phyloP scores from a whole-genome alignment of 306 rosid species.

The Cajanus cajan region DNA sequence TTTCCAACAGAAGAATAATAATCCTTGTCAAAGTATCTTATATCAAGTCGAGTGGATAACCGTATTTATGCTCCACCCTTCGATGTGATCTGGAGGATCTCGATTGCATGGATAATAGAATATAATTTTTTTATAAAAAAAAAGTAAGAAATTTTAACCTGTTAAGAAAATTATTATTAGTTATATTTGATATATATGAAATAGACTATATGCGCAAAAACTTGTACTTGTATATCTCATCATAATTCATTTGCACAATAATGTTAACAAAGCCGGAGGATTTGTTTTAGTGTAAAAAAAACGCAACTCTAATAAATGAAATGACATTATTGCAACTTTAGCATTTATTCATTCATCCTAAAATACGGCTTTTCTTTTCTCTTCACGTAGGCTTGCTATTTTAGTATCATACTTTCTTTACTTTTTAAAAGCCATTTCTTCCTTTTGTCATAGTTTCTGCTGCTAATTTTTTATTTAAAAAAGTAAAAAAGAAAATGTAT shows the following conservation, averaged over 20 bases:
- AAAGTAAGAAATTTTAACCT: background rate
- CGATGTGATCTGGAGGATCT: background rate
- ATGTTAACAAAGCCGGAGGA: background rate
- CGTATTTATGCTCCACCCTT: slow-evolving; percentile 34
- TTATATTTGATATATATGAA: background rate
- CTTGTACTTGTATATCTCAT: too few relatives aligned
- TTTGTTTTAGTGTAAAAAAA: background rate
- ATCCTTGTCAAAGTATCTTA: background rate
- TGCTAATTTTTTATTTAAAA: background rate
- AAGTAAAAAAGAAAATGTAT: background rate
- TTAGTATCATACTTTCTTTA: slow-evolving; percentile 17
- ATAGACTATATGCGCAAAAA: too few relatives aligned
- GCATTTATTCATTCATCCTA: slow-evolving; percentile 15
- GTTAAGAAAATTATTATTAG: background rate
- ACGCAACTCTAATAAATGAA: slow-evolving; percentile 21
- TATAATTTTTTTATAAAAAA: background rate
- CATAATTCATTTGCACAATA: background rate
- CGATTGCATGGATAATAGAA: background rate
- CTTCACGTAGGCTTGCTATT: slow-evolving; percentile 17
- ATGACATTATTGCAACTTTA: slow-evolving; percentile 22
- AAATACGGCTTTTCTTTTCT: background rate
- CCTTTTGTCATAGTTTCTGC: background rate
- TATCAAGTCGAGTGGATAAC: slow-evolving; percentile 16
- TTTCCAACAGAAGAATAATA: too few relatives aligned
- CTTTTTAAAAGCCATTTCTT: slow-evolving; percentile 10